phyloP scores from a whole-genome alignment of 2,329 filamentous ascomycete genomes.

The Nectriaceae sp. region DNA sequence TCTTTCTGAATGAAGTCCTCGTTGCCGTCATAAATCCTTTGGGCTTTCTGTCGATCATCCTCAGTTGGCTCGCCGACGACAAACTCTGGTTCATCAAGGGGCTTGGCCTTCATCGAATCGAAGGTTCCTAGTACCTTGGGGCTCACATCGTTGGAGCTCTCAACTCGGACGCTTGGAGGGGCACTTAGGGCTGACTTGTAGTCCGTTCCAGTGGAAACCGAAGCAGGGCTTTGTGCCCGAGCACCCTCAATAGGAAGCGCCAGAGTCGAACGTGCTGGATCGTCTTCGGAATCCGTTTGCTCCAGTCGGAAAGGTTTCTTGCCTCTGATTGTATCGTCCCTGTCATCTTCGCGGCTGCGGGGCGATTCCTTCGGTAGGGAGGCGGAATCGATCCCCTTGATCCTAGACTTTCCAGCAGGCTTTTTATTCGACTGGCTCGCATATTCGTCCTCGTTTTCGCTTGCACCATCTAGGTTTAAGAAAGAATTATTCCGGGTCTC shows the following conservation, averaged over 20 bases:
- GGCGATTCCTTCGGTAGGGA: slow-evolving; percentile 8
- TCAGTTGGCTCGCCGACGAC: slow-evolving; percentile 61
- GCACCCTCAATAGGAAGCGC: slow-evolving; percentile 46
- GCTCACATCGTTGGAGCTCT: slow-evolving; percentile 40
- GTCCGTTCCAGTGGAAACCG: slow-evolving; percentile 40
- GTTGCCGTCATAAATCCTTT: slow-evolving; percentile 80
- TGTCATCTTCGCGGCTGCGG: slow-evolving; percentile 6
- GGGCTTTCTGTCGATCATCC: slow-evolving; percentile 75
- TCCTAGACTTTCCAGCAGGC: slow-evolving; percentile 14
- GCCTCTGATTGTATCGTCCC: slow-evolving; percentile 31
- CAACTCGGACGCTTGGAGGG: slow-evolving; percentile 46
- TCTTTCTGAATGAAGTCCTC: slow-evolving; percentile 80
- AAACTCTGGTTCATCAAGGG: slow-evolving; percentile 60
- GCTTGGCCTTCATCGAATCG: slow-evolving; percentile 39
- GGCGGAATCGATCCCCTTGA: slow-evolving; percentile 2
- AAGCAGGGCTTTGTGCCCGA: slow-evolving; percentile 35
- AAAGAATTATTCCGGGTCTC: slow-evolving; percentile 49
- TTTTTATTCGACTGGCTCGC: slow-evolving; percentile 15
- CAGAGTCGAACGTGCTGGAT: slow-evolving; percentile 36
- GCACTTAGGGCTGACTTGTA: slow-evolving; percentile 46
- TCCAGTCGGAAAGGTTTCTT: slow-evolving; percentile 29
- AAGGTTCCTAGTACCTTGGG: slow-evolving; percentile 36
- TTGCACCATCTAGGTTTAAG: slow-evolving; percentile 49
- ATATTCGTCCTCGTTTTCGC: slow-evolving; percentile 47
- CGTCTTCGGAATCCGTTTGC: slow-evolving; percentile 36